A percentile compares a stretch with the other conserved stretches of the same genome.
Conservation (phyloP, 176 grass and related monocot species). For the Metroxylon sagu region DNA sequence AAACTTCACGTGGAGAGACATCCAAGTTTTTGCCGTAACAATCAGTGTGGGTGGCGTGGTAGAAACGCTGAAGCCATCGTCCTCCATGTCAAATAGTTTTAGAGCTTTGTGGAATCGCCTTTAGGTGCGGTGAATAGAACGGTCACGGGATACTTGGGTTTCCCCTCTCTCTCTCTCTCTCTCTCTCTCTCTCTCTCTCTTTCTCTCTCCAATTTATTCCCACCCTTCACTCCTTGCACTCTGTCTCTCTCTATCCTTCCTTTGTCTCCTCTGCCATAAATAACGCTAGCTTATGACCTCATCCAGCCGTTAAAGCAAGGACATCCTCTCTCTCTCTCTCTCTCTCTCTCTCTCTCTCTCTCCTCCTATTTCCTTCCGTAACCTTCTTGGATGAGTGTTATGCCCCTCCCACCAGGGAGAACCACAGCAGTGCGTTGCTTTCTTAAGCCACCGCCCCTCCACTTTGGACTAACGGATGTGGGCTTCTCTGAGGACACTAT, state of each 20-base stretch:
- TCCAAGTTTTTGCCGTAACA: too few relatives aligned
- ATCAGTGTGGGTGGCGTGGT: too few relatives aligned
- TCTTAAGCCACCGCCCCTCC: constrained; percentile 7
- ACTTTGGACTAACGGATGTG: constrained; percentile 21
- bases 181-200: neutral
- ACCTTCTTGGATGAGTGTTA: constrained; percentile 6
- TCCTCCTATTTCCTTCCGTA: neutral
- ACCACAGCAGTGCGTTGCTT: constrained; percentile 17
- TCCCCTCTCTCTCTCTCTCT: neutral
- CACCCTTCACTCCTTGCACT: neutral
- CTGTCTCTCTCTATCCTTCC: neutral
- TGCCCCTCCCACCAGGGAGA: constrained; percentile 32
- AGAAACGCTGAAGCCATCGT: too few relatives aligned
- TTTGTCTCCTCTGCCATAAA: constrained; percentile 26
- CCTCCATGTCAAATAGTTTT: too few relatives aligned
- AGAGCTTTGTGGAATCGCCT: neutral
- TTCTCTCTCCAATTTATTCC: constrained; percentile 12
- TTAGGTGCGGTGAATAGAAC: neutral
- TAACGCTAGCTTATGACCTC: constrained; percentile 18
- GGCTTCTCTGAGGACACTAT: neutral
- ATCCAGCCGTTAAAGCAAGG: constrained; percentile 26
- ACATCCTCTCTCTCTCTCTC: constrained; percentile 3
- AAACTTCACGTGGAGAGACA: too few relatives aligned
- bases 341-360: constrained; percentile 1
- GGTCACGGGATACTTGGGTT: constrained; percentile 17